A percentile compares a stretch with the other conserved stretches of the same genome.
These are phyloP conservation scores for Hypoxylon sp. DNA, from an alignment of 2,329 filamentous ascomycete genomes.

Conservation along the genomic window DNA sequence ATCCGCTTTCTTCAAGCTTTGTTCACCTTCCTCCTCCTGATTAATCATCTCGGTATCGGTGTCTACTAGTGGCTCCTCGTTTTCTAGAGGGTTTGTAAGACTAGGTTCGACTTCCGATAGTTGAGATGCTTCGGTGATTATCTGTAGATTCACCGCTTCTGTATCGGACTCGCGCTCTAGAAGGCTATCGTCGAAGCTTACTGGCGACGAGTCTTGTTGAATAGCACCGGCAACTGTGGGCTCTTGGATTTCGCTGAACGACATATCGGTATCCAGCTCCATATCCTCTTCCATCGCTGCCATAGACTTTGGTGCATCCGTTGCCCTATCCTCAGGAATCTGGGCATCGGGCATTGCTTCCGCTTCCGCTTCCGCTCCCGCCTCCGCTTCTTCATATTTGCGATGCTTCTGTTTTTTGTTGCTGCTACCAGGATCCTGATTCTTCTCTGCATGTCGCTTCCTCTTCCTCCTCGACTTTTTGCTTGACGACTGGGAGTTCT, in stretches of 20 bases:
- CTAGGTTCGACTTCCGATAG: constrained; percentile 45
- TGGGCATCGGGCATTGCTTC: constrained; percentile 44
- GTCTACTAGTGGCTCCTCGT: constrained; percentile 26
- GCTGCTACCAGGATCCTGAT: constrained; percentile 44
- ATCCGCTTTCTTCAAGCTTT: constrained; percentile 16
- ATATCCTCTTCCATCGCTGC: constrained; percentile 25
- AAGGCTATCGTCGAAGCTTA: constrained; percentile 36
- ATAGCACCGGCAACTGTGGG: constrained; percentile 26
- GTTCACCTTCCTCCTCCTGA: constrained; percentile 35
- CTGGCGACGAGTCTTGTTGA: constrained; percentile 32
- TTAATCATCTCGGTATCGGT: constrained; percentile 24
- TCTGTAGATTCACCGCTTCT: constrained; percentile 53
- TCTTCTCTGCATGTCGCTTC: constrained; percentile 48
- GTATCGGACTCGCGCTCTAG: constrained; percentile 51
- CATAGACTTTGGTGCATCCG: constrained; percentile 31
- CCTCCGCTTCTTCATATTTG: constrained; percentile 24
- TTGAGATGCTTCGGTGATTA: constrained; percentile 55
- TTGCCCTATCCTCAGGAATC: constrained; percentile 23
- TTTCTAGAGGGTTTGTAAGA: constrained; percentile 34
- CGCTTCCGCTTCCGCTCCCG: constrained; percentile 19
- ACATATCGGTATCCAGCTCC: constrained; percentile 28
- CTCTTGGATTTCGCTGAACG: constrained; percentile 36
- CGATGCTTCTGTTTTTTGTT: constrained; percentile 51
- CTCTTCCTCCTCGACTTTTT: constrained; percentile 50
- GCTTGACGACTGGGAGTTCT: constrained; percentile 43